phyloP scores from a whole-genome alignment of 2,329 filamentous ascomycete genomes.

The Biscogniauxia sp. region DNA sequence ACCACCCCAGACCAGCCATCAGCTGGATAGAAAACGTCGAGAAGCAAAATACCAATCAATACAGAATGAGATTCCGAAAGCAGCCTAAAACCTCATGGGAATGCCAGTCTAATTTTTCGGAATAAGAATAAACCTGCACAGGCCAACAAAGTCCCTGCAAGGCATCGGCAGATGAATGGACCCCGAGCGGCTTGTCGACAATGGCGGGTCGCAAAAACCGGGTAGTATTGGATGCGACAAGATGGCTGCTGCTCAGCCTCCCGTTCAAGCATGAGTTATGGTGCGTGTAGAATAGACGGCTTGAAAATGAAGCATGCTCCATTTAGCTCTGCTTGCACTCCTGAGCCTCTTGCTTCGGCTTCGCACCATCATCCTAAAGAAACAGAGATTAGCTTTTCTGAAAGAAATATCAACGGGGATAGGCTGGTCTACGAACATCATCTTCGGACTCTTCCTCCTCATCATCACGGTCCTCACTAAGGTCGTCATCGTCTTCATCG shows the following conservation, averaged over 20 bases:
- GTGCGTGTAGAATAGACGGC: conserved; percentile 13
- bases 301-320: conserved; percentile 10
- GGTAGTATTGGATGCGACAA: conserved; percentile 9
- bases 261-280: conserved; percentile 11
- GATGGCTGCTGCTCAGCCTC: conserved; percentile 10
- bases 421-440: conserved; percentile 53
- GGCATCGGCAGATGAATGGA: conserved; percentile 28
- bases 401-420: conserved; percentile 6
- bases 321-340: conserved; percentile 93
- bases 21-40: conserved; percentile 27
- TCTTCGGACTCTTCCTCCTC: conserved; percentile 83
- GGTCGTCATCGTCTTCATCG: conserved; percentile 81
- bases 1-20: conserved; percentile 24
- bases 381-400: conserved; percentile 18
- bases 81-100: conserved; percentile 30
- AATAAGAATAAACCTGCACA: conserved; percentile 15
- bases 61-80: conserved; percentile 34
- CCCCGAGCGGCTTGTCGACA: conserved; percentile 1
- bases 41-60: conserved; percentile 35
- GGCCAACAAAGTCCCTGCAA: conserved; percentile 30
- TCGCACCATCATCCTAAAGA: conserved; percentile 76
- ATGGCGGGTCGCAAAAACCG: conserved; percentile 14
- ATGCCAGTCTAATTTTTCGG: conserved; percentile 34
- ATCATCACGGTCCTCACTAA: conserved; percentile 71
- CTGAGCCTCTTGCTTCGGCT: conserved; percentile 90